Conservation (phyloP, 2,329 filamentous ascomycete genomes). For the Colletotrichum sp. region DNA sequence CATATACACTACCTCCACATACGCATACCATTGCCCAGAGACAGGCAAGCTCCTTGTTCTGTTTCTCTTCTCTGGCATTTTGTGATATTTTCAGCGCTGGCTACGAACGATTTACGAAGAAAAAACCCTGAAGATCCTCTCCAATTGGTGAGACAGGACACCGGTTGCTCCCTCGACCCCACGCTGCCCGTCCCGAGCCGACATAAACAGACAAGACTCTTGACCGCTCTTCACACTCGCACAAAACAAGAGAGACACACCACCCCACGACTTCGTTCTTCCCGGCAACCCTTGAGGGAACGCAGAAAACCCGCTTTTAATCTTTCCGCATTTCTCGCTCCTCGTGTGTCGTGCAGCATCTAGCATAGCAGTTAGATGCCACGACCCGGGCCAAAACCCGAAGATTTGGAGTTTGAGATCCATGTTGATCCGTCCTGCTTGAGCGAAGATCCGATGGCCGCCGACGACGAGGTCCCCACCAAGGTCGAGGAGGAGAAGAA, state of each 20-base stretch:
- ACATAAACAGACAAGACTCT: slow-evolving; percentile 9
- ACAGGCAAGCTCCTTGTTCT: not conserved
- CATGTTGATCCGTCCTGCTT: slow-evolving; percentile 52
- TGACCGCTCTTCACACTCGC: not conserved
- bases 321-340: not conserved
- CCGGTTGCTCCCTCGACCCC: slow-evolving; percentile 14
- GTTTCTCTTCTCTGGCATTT: not conserved
- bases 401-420: slow-evolving; percentile 51
- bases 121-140: not conserved
- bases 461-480: slow-evolving; percentile 22
- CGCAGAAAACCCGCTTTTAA: slow-evolving; percentile 10
- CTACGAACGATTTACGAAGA: not conserved
- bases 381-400: slow-evolving; percentile 21
- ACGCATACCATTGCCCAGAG: not conserved
- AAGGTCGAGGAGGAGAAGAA: slow-evolving; percentile 22
- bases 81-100: not conserved
- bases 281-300: not conserved
- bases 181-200: slow-evolving; percentile 11
- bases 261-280: not conserved
- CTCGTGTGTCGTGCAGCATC: not conserved
- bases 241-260: not conserved
- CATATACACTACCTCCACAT: not conserved
- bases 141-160: not conserved
- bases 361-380: slow-evolving; percentile 1
- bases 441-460: slow-evolving; percentile 24